Evolutionary conservation across 108 stramenopile species (phyloP).

Genomic region (Fistulifera solaris): DNA sequence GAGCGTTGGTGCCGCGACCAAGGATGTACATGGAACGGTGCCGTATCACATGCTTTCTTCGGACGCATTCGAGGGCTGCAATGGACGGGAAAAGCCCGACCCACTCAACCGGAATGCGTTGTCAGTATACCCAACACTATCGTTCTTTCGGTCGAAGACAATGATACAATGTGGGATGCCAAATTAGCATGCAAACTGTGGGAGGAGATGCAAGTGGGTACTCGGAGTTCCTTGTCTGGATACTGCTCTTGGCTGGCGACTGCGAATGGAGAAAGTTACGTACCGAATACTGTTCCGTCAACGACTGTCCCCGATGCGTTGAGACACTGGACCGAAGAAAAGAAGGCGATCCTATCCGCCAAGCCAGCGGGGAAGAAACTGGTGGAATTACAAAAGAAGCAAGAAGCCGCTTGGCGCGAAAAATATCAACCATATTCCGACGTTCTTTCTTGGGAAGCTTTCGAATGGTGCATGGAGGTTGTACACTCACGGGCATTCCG

Average conservation of each 20-base stretch:
- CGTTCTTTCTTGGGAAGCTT: conserved; percentile 48
- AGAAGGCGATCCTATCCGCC: conserved; percentile 27
- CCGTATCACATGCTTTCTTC: too few species aligned
- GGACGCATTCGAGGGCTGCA: not conserved
- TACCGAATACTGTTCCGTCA: conserved; percentile 20
- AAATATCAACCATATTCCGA: conserved; percentile 33
- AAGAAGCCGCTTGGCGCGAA: conserved; percentile 41
- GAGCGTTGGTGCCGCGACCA: too few species aligned
- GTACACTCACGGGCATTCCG: conserved; percentile 70
- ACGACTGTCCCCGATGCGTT: conserved; percentile 61
- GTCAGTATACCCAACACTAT: conserved; percentile 25
- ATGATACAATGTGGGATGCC: conserved; percentile 50
- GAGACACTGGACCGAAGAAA: conserved; percentile 57
- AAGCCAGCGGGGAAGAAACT: conserved; percentile 36
- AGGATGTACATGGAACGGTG: too few species aligned
- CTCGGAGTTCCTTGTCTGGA: conserved; percentile 35
- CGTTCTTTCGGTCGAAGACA: conserved; percentile 36
- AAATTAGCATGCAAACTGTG: conserved; percentile 43
- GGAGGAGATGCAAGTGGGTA: conserved; percentile 47
- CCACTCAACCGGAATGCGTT: not conserved
- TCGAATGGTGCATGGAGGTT: conserved; percentile 76
- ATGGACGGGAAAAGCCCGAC: not conserved
- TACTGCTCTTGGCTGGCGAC: conserved; percentile 18
- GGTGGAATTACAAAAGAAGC: conserved; percentile 29
- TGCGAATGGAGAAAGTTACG: not conserved